phyloP scores from a whole-genome alignment of 371 early-diverging fungal genomes.

The Zychaea mexicana region DNA sequence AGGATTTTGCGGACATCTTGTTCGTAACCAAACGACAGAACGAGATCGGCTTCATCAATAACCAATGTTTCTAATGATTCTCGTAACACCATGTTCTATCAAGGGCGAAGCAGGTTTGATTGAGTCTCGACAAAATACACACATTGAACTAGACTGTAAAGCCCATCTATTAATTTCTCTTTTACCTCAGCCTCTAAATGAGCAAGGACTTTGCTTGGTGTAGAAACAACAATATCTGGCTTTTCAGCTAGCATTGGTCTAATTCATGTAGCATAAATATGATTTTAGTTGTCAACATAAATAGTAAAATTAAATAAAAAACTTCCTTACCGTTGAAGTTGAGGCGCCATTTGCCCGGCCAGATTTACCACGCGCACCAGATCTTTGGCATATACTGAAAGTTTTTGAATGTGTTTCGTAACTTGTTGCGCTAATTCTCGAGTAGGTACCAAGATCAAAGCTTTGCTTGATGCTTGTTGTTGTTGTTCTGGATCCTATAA shows the following conservation, averaged over 20 bases:
- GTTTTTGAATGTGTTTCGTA: constrained; percentile 67
- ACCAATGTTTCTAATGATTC: constrained; percentile 80
- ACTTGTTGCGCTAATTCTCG: constrained; percentile 97
- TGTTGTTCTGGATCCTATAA: constrained; percentile 14
- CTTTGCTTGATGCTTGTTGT: constrained; percentile 36
- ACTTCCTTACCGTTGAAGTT: constrained; percentile 60
- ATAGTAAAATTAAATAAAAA: not conserved
- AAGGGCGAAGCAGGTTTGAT: too few relatives aligned
- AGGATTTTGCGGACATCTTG: constrained; percentile 78
- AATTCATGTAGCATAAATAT: too few relatives aligned
- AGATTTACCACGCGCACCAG: constrained; percentile 72
- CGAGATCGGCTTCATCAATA: constrained; percentile 95
- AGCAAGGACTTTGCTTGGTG: constrained; percentile 78
- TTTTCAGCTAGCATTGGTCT: constrained; percentile 82
- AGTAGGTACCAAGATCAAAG: constrained; percentile 92
- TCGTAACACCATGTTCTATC: constrained; percentile 57
- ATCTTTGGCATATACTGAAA: constrained; percentile 74
- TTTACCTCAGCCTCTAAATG: constrained; percentile 67
- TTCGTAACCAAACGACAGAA: constrained; percentile 92
- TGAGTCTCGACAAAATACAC: too few relatives aligned
- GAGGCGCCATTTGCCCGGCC: constrained; percentile 64
- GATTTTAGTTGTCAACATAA: not conserved
- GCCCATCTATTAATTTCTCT: too few relatives aligned
- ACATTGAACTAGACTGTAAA: too few relatives aligned
- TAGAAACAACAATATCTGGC: constrained; percentile 85